A percentile compares a stretch with the other conserved stretches of the same genome.
phyloP scores from a whole-genome alignment of 805 yeast species.

The Ogataea haglerorum region DNA sequence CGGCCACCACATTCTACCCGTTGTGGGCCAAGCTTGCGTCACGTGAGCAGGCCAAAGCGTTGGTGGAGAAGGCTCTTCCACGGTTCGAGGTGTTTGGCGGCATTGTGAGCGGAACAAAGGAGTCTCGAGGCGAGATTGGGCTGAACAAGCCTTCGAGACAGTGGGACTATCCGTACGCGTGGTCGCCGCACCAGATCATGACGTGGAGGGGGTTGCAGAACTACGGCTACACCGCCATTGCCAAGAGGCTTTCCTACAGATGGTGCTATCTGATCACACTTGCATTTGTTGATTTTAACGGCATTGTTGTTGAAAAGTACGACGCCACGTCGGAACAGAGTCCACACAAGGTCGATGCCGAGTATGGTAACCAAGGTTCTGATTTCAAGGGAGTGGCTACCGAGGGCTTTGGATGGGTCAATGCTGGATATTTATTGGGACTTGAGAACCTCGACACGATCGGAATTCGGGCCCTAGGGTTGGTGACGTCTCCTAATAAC shows the following conservation, averaged over 20 bases:
- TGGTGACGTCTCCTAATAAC: constrained; percentile 68
- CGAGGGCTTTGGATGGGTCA: constrained; percentile 99
- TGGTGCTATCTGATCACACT: constrained; percentile 90
- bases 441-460: constrained; percentile 60
- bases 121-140: constrained; percentile 68
- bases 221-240: constrained; percentile 64
- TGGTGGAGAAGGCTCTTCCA: constrained; percentile 56
- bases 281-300: constrained; percentile 88
- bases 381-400: constrained; percentile 90
- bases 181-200: constrained; percentile 97
- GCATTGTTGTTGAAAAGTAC: constrained; percentile 93
- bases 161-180: constrained; percentile 97
- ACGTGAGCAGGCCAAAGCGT: constrained; percentile 59
- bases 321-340: constrained; percentile 79
- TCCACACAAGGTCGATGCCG: constrained; percentile 92
- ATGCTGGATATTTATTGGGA: constrained; percentile 78
- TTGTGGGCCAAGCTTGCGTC: constrained; percentile 77
- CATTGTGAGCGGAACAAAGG: constrained; percentile 74
- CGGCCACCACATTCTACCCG: constrained; percentile 92
- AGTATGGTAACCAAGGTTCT: constrained; percentile 94
- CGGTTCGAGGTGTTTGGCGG: constrained; percentile 88
- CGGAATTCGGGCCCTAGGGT: constrained; percentile 74
- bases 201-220: constrained; percentile 84
- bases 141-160: constrained; percentile 81
- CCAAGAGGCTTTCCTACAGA: constrained; percentile 71